Evolutionary conservation across 352 stramenopile species (phyloP).

Genomic region (Globisporangium polare): DNA sequence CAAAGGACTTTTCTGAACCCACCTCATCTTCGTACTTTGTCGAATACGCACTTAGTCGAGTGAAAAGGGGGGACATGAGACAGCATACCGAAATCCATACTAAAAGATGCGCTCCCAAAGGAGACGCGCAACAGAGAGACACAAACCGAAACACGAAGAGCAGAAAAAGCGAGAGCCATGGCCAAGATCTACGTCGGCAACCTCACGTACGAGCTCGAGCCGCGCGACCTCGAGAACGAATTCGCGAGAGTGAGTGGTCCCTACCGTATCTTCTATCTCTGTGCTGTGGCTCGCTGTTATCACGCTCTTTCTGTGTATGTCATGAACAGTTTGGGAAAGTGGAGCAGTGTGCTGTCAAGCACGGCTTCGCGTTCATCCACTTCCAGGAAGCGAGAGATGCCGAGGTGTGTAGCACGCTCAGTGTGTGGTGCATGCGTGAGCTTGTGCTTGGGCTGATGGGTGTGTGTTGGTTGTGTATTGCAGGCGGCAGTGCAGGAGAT

Average conservation of each 20-base stretch:
- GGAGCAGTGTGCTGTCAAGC: slow-evolving; percentile 47
- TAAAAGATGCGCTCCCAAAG: neutral
- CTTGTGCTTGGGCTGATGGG: neutral
- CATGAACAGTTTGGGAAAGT: slow-evolving; percentile 35
- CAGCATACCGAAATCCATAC: neutral
- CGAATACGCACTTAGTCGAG: slow-evolving; percentile 1
- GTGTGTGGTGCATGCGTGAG: neutral
- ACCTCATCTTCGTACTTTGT: neutral
- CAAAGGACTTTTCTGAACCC: neutral
- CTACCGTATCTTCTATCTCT: neutral
- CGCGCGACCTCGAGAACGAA: slow-evolving; percentile 39
- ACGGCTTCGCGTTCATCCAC: slow-evolving; percentile 55
- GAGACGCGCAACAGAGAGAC: neutral
- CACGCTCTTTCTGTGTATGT: neutral
- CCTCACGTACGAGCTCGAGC: slow-evolving; percentile 45
- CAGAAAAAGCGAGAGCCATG: slow-evolving; percentile 23
- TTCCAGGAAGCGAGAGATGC: slow-evolving; percentile 43
- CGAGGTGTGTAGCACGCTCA: slow-evolving; percentile 19
- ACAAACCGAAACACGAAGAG: neutral
- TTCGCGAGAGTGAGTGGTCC: slow-evolving; percentile 33
- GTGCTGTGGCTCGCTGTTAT: neutral
- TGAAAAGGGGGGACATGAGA: neutral
- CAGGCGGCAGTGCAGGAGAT: slow-evolving; percentile 38
- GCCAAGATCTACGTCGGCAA: slow-evolving; percentile 73
- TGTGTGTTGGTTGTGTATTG: neutral